phyloP scores from a whole-genome alignment of 2,329 filamentous ascomycete species.

The Aspergillus pseudoglaucus region DNA sequence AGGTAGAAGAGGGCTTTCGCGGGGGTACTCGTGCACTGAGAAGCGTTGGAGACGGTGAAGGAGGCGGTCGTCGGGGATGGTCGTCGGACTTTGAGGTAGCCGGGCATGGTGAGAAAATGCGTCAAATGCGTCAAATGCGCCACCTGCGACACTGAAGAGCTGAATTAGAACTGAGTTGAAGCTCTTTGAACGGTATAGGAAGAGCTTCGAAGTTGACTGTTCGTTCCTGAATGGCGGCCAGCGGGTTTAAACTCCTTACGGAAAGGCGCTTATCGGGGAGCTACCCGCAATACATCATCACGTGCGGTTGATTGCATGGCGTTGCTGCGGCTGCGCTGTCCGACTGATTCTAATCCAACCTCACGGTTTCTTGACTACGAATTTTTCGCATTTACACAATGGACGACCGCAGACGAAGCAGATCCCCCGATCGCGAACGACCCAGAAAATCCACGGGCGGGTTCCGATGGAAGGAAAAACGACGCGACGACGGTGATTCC shows the following conservation, averaged over 20 bases:
- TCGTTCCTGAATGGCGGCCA: neutral
- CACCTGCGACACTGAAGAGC: too few species aligned
- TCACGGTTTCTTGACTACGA: slow-evolving; percentile 3
- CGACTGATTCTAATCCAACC: slow-evolving; percentile 13
- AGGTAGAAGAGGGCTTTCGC: slow-evolving; percentile 40
- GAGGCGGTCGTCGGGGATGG: slow-evolving; percentile 85
- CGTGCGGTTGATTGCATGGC: slow-evolving; percentile 13
- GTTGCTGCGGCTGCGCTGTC: slow-evolving; percentile 11
- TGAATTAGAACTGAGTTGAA: neutral
- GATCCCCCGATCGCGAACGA: slow-evolving; percentile 38
- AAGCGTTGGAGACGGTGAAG: slow-evolving; percentile 82
- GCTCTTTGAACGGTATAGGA: neutral
- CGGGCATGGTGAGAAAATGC: slow-evolving; percentile 48
- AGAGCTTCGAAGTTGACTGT: neutral
- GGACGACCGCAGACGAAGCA: slow-evolving; percentile 36
- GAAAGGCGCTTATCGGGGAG: slow-evolving; percentile 3
- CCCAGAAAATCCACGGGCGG: slow-evolving; percentile 37
- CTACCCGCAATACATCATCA: slow-evolving; percentile 14
- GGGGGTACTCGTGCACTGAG: slow-evolving; percentile 43
- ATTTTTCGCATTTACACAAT: slow-evolving; percentile 11
- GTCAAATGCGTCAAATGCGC: neutral
- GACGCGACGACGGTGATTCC: slow-evolving; percentile 44
- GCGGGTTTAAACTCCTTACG: slow-evolving; percentile 1
- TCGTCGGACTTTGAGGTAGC: slow-evolving; percentile 37
- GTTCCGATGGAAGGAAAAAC: slow-evolving; percentile 46